These are phyloP conservation scores for Blastomyces parvus DNA, from an alignment of 2,329 filamentous ascomycete genomes.

Conservation along the genomic window DNA sequence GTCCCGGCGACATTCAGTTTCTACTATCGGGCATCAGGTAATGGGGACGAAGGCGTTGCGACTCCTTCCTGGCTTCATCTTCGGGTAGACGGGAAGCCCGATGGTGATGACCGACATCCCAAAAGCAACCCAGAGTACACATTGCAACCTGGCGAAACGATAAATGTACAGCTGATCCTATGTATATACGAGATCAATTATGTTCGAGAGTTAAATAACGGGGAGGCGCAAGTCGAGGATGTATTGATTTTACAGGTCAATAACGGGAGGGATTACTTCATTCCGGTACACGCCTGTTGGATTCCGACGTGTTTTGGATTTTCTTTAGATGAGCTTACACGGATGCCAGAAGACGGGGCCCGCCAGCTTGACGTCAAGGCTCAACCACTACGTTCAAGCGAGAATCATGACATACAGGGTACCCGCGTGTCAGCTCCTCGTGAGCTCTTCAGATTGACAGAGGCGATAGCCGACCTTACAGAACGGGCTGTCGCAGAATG, in stretches of 20 bases:
- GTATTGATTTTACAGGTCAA: conserved; percentile 77
- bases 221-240: conserved; percentile 60
- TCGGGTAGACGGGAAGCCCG: conserved; percentile 49
- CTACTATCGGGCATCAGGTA: conserved; percentile 56
- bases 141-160: conserved; percentile 76
- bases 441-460: conserved; percentile 82
- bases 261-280: conserved; percentile 81
- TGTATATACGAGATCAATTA: conserved; percentile 55
- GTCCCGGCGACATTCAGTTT: conserved; percentile 73
- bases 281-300: conserved; percentile 72
- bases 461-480: conserved; percentile 57
- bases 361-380: conserved; percentile 49
- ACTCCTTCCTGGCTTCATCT: conserved; percentile 61
- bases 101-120: conserved; percentile 19
- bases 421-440: conserved; percentile 67
- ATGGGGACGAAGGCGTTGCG: conserved; percentile 34
- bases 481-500: conserved; percentile 53
- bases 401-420: conserved; percentile 32
- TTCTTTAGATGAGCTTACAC: conserved; percentile 78
- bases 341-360: conserved; percentile 67
- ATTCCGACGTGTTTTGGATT: conserved; percentile 71
- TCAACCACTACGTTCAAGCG: conserved; percentile 30
- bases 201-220: conserved; percentile 63
- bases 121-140: conserved; percentile 45
- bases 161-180: conserved; percentile 58